These are phyloP conservation scores for Pestalotiopsis sp. DNA, from an alignment of 2,329 filamentous ascomycete species.

Conservation along the genomic window DNA sequence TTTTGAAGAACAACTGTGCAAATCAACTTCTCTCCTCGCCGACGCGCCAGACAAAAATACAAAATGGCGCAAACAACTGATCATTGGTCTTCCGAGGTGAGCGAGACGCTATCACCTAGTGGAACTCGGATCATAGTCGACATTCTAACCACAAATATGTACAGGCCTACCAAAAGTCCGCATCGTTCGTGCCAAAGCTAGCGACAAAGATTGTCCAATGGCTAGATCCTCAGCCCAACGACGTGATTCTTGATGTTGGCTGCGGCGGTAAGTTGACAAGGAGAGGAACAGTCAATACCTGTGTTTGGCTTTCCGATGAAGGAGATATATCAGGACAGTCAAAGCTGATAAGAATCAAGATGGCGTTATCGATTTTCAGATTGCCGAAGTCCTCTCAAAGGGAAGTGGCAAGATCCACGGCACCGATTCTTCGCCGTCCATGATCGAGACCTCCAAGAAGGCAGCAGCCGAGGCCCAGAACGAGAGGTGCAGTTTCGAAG, in stretches of 20 bases:
- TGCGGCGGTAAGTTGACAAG: conserved; percentile 55
- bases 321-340: background rate
- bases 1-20: background rate
- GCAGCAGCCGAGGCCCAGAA: conserved; percentile 37
- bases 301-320: background rate
- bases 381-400: conserved; percentile 46
- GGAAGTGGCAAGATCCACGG: conserved; percentile 56
- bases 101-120: background rate
- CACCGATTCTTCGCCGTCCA: conserved; percentile 58
- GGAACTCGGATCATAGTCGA: background rate
- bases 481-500: conserved; percentile 45
- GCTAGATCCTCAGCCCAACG: conserved; percentile 60
- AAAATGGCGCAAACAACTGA: conserved; percentile 32
- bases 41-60: conserved; percentile 8
- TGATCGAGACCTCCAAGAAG: conserved; percentile 57
- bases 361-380: conserved; percentile 59
- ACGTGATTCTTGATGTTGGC: conserved; percentile 63
- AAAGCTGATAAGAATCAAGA: conserved; percentile 38
- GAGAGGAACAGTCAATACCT: background rate
- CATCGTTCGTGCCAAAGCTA: conserved; percentile 66
- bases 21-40: background rate
- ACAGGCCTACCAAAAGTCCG: conserved; percentile 62
- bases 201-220: conserved; percentile 60
- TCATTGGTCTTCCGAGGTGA: conserved; percentile 43
- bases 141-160: background rate